phyloP scores from a whole-genome alignment of 768 basidiomycete genomes.

The Phaffia tasmanica region DNA sequence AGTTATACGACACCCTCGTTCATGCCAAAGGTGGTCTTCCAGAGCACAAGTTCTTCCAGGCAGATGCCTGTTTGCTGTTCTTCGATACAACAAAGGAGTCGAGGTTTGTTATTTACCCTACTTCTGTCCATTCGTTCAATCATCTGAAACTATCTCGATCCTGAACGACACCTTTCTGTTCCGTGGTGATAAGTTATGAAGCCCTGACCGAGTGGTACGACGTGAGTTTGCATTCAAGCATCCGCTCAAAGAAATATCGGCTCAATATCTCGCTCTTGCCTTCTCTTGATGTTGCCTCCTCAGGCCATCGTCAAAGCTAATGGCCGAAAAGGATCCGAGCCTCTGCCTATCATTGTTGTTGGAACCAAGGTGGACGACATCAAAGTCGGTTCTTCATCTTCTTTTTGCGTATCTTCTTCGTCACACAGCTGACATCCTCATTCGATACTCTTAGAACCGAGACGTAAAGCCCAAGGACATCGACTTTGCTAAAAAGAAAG shows the following conservation, averaged over 20 bases:
- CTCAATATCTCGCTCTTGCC: not conserved
- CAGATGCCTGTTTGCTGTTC: slow-evolving; percentile 28
- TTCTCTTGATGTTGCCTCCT: too few relatives aligned
- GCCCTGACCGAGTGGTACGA: slow-evolving; percentile 28
- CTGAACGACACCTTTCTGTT: not conserved
- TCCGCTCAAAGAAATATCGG: too few relatives aligned
- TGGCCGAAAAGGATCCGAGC: slow-evolving; percentile 26
- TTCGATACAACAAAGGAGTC: slow-evolving; percentile 28
- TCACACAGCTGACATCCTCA: not conserved
- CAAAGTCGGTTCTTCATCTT: slow-evolving; percentile 22
- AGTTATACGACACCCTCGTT: slow-evolving; percentile 28
- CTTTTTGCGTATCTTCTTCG: not conserved
- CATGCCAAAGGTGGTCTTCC: slow-evolving; percentile 30
- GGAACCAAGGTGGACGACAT: slow-evolving; percentile 30
- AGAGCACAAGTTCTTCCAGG: slow-evolving; percentile 28
- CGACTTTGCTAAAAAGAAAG: slow-evolving; percentile 28
- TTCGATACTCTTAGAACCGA: slow-evolving; percentile 15
- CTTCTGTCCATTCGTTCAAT: not conserved
- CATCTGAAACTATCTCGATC: not conserved
- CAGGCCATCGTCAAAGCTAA: slow-evolving; percentile 25
- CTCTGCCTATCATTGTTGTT: slow-evolving; percentile 28
- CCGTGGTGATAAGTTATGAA: slow-evolving; percentile 23
- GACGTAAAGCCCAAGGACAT: slow-evolving; percentile 29
- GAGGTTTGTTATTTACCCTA: slow-evolving; percentile 7
- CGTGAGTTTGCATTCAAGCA: not conserved